phyloP scores from a whole-genome alignment of 495 filamentous ascomycete species.

The Choiromyces venosus region DNA sequence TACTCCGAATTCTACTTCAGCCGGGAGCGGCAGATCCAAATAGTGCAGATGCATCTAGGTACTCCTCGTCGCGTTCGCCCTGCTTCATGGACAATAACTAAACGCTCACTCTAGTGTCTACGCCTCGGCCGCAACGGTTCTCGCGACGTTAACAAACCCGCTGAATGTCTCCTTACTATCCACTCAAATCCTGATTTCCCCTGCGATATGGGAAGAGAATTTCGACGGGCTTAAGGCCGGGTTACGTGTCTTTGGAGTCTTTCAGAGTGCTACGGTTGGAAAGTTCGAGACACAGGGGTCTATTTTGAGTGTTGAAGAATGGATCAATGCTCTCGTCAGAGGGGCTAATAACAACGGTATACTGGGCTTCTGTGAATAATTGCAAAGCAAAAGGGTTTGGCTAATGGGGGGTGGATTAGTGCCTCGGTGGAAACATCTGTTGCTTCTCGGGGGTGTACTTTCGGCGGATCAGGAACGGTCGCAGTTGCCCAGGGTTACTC shows the following conservation, averaged over 20 bases:
- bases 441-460: slow-evolving; percentile 73
- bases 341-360: slow-evolving; percentile 65
- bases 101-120: slow-evolving; percentile 56
- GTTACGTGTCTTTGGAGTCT: slow-evolving; percentile 75
- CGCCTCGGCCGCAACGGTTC: slow-evolving; percentile 70
- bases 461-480: slow-evolving; percentile 64
- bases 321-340: slow-evolving; percentile 74
- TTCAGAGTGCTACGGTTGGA: slow-evolving; percentile 71
- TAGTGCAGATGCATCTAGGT: slow-evolving; percentile 55
- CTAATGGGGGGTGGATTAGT: slow-evolving; percentile 47
- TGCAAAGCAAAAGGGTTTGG: background rate
- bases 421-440: slow-evolving; percentile 78
- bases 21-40: slow-evolving; percentile 37
- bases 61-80: slow-evolving; percentile 20
- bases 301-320: slow-evolving; percentile 59
- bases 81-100: slow-evolving; percentile 11
- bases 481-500: slow-evolving; percentile 57
- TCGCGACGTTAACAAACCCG: slow-evolving; percentile 80
- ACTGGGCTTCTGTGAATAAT: slow-evolving; percentile 18
- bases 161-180: slow-evolving; percentile 84
- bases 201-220: slow-evolving; percentile 74
- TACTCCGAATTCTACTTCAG: slow-evolving; percentile 40
- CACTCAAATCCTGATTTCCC: slow-evolving; percentile 79
- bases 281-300: slow-evolving; percentile 53
- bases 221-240: slow-evolving; percentile 63